These are phyloP conservation scores for Phytophthora foliorum DNA, from an alignment of 352 stramenopile genomes.

Conservation along the genomic window DNA sequence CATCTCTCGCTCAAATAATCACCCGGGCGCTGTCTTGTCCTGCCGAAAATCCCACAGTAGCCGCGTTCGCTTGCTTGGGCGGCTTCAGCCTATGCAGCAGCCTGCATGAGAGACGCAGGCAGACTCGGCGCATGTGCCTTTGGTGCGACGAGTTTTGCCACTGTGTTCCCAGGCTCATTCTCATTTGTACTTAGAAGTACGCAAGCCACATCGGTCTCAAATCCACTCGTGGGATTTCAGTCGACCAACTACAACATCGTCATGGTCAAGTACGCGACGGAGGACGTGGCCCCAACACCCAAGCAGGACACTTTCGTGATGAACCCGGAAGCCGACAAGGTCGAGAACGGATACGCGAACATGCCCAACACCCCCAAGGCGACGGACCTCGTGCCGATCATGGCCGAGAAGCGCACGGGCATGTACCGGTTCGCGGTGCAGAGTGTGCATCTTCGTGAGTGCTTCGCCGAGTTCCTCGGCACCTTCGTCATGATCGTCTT, in stretches of 20 bases:
- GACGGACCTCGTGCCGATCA: conserved; percentile 37
- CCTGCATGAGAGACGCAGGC: conserved; percentile 24
- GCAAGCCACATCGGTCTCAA: conserved; percentile 24
- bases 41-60: conserved; percentile 25
- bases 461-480: conserved; percentile 56
- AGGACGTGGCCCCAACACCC: conserved; percentile 17
- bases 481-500: conserved; percentile 64
- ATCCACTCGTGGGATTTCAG: conserved; percentile 10
- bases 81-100: conserved; percentile 30
- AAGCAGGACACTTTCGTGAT: conserved; percentile 45
- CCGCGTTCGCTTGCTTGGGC: conserved; percentile 29
- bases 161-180: conserved; percentile 29
- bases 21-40: neutral
- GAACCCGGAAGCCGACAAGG: conserved; percentile 31
- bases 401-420: conserved; percentile 50
- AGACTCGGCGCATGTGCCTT: neutral
- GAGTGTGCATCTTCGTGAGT: conserved; percentile 47
- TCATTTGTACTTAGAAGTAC: conserved; percentile 39
- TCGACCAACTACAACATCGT: conserved; percentile 5
- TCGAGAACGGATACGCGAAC: conserved; percentile 31
- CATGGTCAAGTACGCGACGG: conserved; percentile 30
- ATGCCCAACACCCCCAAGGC: conserved; percentile 35
- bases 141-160: neutral
- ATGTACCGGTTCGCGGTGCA: conserved; percentile 41
- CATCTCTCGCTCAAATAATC: conserved; percentile 28